Percentiles rank a stretch among this genome's conserved stretches.
Conservation (phyloP, 345 rosid species). For the Aurinia saxatilis region DNA sequence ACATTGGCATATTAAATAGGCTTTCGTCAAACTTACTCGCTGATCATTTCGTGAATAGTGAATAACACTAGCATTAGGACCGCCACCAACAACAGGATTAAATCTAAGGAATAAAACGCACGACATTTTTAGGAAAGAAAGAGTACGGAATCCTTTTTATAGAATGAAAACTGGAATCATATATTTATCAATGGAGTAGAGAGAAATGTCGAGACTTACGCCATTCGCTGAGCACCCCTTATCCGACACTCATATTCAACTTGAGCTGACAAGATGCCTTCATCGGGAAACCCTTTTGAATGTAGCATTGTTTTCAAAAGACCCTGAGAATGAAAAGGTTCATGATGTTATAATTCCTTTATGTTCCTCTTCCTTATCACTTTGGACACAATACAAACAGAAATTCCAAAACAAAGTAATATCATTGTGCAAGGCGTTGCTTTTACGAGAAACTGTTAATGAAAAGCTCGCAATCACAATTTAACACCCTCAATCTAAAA, state of each 20-base stretch:
- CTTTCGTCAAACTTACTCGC: conserved; percentile 41
- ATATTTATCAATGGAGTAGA: not conserved
- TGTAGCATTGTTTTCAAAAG: conserved; percentile 88
- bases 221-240: conserved; percentile 98
- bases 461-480: not conserved
- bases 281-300: conserved; percentile 70
- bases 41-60: conserved; percentile 96
- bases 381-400: not conserved
- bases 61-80: conserved; percentile 78
- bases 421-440: too few species aligned
- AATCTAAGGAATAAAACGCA: conserved; percentile 41
- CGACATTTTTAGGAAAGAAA: not conserved
- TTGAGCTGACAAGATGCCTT: conserved; percentile 68
- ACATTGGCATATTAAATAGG: not conserved
- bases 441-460: too few species aligned
- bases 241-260: conserved; percentile 86
- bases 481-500: not conserved
- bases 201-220: conserved; percentile 45
- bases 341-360: not conserved
- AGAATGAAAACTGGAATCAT: not conserved
- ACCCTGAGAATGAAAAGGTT: conserved; percentile 39
- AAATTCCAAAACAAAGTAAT: not conserved
- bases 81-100: conserved; percentile 96
- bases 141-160: not conserved
- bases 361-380: not conserved